Evolutionary conservation across 73 alveolate genomes (phyloP), one percentile per base, ranked within the genome.

Genomic region (Symbiodinium pilosum): DNA sequence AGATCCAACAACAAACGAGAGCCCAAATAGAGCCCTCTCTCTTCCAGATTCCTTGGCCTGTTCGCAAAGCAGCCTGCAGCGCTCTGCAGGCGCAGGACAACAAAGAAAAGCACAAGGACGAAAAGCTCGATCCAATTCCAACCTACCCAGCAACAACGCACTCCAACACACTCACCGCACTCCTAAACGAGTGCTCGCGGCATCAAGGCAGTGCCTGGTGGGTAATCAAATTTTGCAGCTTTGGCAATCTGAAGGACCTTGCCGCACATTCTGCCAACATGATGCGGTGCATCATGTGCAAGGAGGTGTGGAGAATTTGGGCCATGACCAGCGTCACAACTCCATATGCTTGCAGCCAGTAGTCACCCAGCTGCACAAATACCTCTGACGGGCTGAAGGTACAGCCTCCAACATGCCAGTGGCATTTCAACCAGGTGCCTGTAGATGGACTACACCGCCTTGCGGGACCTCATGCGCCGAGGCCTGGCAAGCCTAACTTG

Each of bases 321-420:
- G n/a, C 32, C 44, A 43, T 24, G 41, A 20, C 95, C 26, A 89
- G 69, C 8, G 43, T 40, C 54, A 68, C 87, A 68, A 68, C 38
- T 3, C 95, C 95, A 89, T 59, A 40, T 30, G 95, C 95, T 18
- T 54, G 44, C 47, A 89, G 83, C 95, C 95, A 89, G 47, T 81
- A 38, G 26, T 51, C 95, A 68, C 95, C 95, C 32, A 89, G 69
- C 43, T 64, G 87, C 32, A 89, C 30, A 12, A 42, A 54, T 54
- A 89, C 95, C 95, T 89, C 59, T 6, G 59, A 9, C 59, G 59
- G 59, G 59, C 59, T 9, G 59, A 47, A 47, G 59, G 14, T 47
- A 47, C 59, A 9, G 59, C 14, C 14, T 47, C 59, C 59, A 47
- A n/a, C n/a, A n/a, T n/a, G n/a, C n/a, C n/a, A n/a, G 59, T 47